Evolutionary conservation across 768 basidiomycete genomes (phyloP), one percentile per base, ranked within the genome.

Genomic region (Panaeolus cyanescens): DNA sequence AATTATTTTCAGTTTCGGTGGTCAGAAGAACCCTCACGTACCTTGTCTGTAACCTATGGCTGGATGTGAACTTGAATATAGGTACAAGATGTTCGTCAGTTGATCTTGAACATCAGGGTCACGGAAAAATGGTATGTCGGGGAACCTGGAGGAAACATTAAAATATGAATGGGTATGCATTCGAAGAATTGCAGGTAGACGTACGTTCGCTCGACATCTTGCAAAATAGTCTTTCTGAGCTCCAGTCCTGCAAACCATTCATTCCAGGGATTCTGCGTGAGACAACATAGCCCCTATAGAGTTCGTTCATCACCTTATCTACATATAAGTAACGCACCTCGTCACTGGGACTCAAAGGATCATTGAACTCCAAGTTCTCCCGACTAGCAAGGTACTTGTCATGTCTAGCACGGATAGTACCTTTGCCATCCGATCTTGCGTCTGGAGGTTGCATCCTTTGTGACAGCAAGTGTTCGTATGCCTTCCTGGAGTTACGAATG

Each of bases 191-290:
- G 30, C 3, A 56, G 34, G n/a, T 31, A 9, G 42, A 79, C 93
- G 74, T 74, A 95, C 89, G 97, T 99, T 68, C 97, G 83, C 67
- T 97, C 94, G 0, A 99, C 97, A 70, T 99, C 97, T 74, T 97
- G 94, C 36, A 86, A 76, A 54, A 99, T 97, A 12, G 87, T 92
- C 71, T 90, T 95, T 33, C 95, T 83, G 36, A 98, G 78, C 61
- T 99, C 97, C 17, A 95, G 82, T 37, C 94, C 85, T 30, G 87
- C 80, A 73, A 98, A 99, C 93, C 95, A 99, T 53, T 87, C 85
- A 66, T 87, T 91, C 97, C 97, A 99, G 9, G 96, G 96, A 74
- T 96, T 97, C 88, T 96, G 62, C 54, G 32, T 33, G 17, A 20
- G 45, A 20, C 59, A 30, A 31, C 17, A 28, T 25, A 22, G 45